Conservation (phyloP, 2,329 filamentous ascomycete species). For the Raffaelea albimanens region DNA sequence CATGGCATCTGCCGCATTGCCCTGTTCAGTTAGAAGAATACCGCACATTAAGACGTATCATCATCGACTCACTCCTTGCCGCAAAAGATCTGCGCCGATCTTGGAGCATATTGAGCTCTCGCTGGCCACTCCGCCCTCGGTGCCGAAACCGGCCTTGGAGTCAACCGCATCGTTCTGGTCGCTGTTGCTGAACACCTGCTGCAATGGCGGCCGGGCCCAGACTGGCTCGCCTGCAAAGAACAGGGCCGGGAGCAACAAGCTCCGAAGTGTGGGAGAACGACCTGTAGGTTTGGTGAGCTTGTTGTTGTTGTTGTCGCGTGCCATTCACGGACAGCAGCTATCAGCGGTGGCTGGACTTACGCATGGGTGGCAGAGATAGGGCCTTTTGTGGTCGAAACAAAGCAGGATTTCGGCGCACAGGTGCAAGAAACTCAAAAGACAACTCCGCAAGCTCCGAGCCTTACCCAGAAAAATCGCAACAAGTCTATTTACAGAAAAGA, state of each 20-base stretch:
- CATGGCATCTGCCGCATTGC: slow-evolving; percentile 69
- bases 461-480: too few species aligned
- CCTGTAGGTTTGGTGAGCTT: not conserved
- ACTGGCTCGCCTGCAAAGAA: slow-evolving; percentile 1
- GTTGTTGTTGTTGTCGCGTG: too few species aligned
- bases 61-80: slow-evolving; percentile 29
- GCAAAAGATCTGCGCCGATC: slow-evolving; percentile 56
- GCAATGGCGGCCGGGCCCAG: slow-evolving; percentile 2
- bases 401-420: too few species aligned
- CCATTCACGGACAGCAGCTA: too few species aligned
- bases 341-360: too few species aligned
- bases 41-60: too few species aligned
- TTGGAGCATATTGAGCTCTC: slow-evolving; percentile 60
- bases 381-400: too few species aligned
- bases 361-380: too few species aligned
- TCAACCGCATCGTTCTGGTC: not conserved
- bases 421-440: too few species aligned
- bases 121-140: slow-evolving; percentile 56
- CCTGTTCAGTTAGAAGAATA: slow-evolving; percentile 33
- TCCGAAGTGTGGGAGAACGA: not conserved
- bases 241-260: slow-evolving; percentile 6
- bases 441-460: too few species aligned
- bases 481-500: too few species aligned
- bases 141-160: not conserved
- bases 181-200: slow-evolving; percentile 5